phyloP scores from a whole-genome alignment of 768 basidiomycete species.

The Mycena olivaceomarginata region DNA sequence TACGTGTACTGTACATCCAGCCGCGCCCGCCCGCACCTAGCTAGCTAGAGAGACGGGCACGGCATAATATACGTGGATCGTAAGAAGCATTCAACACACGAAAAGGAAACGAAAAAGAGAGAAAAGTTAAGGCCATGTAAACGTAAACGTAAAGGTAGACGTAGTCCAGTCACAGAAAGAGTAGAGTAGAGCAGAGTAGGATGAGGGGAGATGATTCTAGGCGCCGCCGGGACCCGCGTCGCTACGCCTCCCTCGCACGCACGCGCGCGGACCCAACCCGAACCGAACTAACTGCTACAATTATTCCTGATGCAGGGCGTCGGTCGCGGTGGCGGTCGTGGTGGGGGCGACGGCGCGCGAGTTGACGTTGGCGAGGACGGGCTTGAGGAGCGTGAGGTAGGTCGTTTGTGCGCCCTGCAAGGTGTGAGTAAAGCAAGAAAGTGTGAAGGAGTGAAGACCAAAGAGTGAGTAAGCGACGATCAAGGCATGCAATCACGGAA shows the following conservation, averaged over 20 bases:
- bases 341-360: constrained; percentile 66
- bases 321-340: constrained; percentile 74
- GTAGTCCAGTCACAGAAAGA: too few species aligned
- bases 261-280: background rate
- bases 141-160: background rate
- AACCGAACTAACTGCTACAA: background rate
- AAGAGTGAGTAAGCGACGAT: constrained; percentile 10
- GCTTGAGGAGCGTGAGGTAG: constrained; percentile 87
- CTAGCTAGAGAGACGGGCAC: too few species aligned
- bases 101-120: background rate
- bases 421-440: constrained; percentile 11
- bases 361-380: constrained; percentile 81
- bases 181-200: background rate
- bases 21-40: too few species aligned
- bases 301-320: constrained; percentile 66
- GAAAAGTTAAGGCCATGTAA: constrained; percentile 17
- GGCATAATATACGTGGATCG: constrained; percentile 20
- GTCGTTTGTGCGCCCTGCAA: constrained; percentile 89
- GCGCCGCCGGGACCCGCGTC: background rate
- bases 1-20: constrained; percentile 31
- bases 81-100: background rate
- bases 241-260: background rate
- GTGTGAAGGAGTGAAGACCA: constrained; percentile 26
- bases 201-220: constrained; percentile 34
- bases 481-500: constrained; percentile 1